Base-by-base conservation (phyloP, 768 basidiomycete genomes). In the Clitopilus hobsonii region DNA sequence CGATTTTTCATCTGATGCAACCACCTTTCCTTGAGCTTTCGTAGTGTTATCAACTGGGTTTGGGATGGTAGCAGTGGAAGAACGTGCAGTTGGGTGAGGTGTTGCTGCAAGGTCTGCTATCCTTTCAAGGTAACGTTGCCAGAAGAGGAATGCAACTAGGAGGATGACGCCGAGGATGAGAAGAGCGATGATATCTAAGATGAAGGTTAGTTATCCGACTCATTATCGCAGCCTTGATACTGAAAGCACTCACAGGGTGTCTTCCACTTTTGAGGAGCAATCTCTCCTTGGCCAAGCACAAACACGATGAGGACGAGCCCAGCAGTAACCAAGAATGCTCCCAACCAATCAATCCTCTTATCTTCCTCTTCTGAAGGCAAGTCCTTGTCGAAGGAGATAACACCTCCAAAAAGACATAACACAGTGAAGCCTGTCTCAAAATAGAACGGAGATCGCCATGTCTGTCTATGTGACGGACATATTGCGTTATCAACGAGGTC, bases 251-350 rank as follows among this genome's bases (percentile, higher is more conserved):
- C 20, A 65, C 63, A 62, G 18, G 57, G 60, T 0, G 85, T 84
- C 27, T 62, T 68, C 86, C 87, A 91, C 7, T 81, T 79, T 3
- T 81, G 47, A 0, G 79, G 73, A 3, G 83, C 86, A 16, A 75
- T 69, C n/a, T 76, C 72, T 2, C 81, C 86, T 57, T 87, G 80
- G 27, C 81, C 82, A 14, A 93, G 76, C 0, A 84, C 82, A 60
- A 91, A 91, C 5, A 85, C 74, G 54, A 92, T 72, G 1, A 91
- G 69, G 0, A 85, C 80, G 25, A 92, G 70, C 0, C 88, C 88
- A 0, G 71, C 62, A 0, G 88, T 90, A 18, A 71, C 62, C n/a
- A 91, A 66, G 8, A 76, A 64, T 0, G 86, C 88, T 6, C 90
- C 91, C 14, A 88, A 65, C 86, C 88, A 91, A 60, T 93, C 90